Evolutionary conservation across 2,329 filamentous ascomycete genomes (phyloP).

Genomic region (Aspergillus novofumigatus): DNA sequence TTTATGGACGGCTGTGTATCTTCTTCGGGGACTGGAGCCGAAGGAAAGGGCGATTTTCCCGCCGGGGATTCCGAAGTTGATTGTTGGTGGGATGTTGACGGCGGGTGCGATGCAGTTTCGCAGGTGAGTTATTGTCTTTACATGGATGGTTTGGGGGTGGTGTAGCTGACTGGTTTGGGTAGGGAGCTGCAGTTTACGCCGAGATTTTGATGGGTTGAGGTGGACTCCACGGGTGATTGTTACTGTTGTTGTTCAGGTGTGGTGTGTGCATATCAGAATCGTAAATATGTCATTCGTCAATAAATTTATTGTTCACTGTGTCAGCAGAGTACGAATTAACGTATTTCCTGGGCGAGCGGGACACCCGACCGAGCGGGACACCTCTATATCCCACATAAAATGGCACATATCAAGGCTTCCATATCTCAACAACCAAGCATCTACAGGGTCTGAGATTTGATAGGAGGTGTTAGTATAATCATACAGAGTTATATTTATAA

Average conservation of each 20-base stretch:
- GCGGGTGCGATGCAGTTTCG: conserved; percentile 3
- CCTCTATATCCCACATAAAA: too few species aligned
- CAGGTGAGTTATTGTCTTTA: not conserved
- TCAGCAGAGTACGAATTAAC: not conserved
- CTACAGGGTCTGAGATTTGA: too few species aligned
- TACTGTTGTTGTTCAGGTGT: not conserved
- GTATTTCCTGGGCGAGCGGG: too few species aligned
- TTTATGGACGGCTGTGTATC: conserved; percentile 2
- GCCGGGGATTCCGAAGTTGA: conserved; percentile 1
- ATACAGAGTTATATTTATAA: too few species aligned
- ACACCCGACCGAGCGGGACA: too few species aligned
- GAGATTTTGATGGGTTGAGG: not conserved
- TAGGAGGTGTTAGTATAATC: too few species aligned
- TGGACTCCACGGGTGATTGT: not conserved
- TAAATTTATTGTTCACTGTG: not conserved
- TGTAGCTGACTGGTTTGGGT: not conserved
- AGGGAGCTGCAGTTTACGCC: conserved; percentile 2
- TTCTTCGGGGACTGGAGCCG: not conserved
- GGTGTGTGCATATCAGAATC: not conserved
- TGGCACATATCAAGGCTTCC: too few species aligned
- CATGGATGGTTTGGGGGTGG: not conserved
- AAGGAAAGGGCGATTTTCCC: conserved; percentile 3
- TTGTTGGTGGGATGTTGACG: conserved; percentile 2
- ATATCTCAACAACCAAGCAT: too few species aligned
- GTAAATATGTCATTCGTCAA: not conserved